phyloP scores from a whole-genome alignment of 1,139 yeast genomes.

The Yamadazyma epiphylla region DNA sequence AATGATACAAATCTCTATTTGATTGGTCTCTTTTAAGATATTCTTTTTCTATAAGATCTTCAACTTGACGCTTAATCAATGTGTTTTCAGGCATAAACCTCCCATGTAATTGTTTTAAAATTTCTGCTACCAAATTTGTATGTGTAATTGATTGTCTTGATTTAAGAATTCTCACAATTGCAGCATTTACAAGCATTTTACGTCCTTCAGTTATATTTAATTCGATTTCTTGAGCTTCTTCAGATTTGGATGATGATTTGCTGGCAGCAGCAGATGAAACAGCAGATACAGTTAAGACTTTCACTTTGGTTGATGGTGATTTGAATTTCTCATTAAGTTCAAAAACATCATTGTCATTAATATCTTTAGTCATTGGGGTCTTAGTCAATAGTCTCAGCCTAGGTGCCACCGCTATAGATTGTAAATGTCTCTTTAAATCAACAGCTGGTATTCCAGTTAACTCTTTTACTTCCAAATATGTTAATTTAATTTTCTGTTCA shows the following conservation, averaged over 20 bases:
- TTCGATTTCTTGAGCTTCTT: constrained; percentile 35
- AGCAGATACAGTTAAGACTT: constrained; percentile 67
- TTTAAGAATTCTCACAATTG: constrained; percentile 86
- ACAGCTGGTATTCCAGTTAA: constrained; percentile 68
- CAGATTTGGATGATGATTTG: constrained; percentile 22
- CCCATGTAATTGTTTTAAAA: constrained; percentile 55
- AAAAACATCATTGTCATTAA: constrained; percentile 62
- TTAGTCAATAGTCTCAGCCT: constrained; percentile 69
- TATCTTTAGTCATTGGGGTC: constrained; percentile 71
- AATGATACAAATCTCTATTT: constrained; percentile 62
- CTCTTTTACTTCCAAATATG: constrained; percentile 60
- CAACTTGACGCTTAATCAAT: constrained; percentile 75
- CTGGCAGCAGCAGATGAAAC: constrained; percentile 28
- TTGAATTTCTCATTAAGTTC: constrained; percentile 67
- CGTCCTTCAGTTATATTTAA: constrained; percentile 38
- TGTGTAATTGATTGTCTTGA: constrained; percentile 60
- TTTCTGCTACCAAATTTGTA: constrained; percentile 63
- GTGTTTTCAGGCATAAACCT: constrained; percentile 69
- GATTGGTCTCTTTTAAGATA: constrained; percentile 71
- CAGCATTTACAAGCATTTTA: constrained; percentile 74
- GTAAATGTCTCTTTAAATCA: constrained; percentile 74
- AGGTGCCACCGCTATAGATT: constrained; percentile 84
- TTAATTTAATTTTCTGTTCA: constrained; percentile 25
- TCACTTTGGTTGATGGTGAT: constrained; percentile 68
- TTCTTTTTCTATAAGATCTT: constrained; percentile 76